Evolutionary conservation across 805 yeast genomes (phyloP), one percentile per base, ranked within the genome.

Genomic region (Vanderwaltozyma polyspora): DNA sequence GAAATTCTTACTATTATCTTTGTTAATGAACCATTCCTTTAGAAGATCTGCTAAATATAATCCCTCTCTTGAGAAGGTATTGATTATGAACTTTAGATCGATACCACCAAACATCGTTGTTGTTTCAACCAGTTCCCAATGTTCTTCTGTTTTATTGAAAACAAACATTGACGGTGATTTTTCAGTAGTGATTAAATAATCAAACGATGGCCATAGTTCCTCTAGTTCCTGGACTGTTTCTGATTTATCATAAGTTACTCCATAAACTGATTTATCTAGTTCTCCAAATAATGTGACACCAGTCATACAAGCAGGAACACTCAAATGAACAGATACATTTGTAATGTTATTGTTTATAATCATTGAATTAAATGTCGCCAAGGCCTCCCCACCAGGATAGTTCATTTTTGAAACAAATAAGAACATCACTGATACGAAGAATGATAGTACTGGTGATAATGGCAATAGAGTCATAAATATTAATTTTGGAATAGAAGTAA

Each of bases 351-450:
- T 48, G 4, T 40, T 33, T 7, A 59, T 33, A 18, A 70, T 46
- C 28, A 62, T 51, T 8, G 62, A 45, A 46, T 84, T 80, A 38
- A 81, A 66, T 16, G 49, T 48, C 12, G 51, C 40, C 23, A 86
- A 58, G 1, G 95, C 94, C 1, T 59, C 66, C 0, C 95, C 96
- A 10, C 96, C 96, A 3, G 95, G 94, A 51, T 89, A 89, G 55
- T 89, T 89, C 54, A 63, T 62, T 32, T 79, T 67, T 1, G 95
- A 84, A 4, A 75, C 64, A 31, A 66, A 68, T 0, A 78, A 71
- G 66, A 76, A 76, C 9, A 66, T 49, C 1, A 68, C 28, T 0
- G 87, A 70, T 3, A 65, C 32, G 0, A 57, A 33, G 5, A 68
- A 37, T 2, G 73, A 61, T 0, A 52, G 29, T 0, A 64, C 11